A percentile compares a stretch with the other conserved stretches of the same genome.
phyloP scores from a whole-genome alignment of 177 flowering plant genomes.

The Telopea speciosissima region DNA sequence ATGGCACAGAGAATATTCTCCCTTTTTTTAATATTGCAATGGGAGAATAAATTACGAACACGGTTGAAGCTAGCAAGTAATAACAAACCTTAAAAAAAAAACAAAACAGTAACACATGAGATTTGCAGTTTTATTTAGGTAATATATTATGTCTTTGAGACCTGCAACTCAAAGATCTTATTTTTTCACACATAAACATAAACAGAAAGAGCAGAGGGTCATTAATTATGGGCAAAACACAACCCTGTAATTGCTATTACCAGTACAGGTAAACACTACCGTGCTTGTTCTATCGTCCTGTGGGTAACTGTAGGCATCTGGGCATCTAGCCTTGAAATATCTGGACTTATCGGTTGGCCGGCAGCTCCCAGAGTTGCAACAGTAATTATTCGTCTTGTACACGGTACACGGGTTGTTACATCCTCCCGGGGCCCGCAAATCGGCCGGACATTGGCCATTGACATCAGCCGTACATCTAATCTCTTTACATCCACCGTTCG shows the following conservation, averaged over 20 bases:
- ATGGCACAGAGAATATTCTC: no score
- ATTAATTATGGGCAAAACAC: conserved; percentile 7
- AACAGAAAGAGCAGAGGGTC: no score
- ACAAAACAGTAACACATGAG: no score
- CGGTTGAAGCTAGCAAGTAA: no score
- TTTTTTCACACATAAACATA: no score
- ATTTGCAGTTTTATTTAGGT: no score
- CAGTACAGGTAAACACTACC: not conserved
- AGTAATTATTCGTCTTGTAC: conserved; percentile 1
- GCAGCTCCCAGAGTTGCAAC: conserved; percentile 8
- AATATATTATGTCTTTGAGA: no score
- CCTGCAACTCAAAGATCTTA: no score
- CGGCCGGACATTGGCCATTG: conserved; percentile 10
- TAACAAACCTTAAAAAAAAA: no score
- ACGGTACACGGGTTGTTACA: conserved; percentile 12
- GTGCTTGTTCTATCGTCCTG: conserved; percentile 6
- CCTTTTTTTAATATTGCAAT: no score
- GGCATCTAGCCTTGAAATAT: no score
- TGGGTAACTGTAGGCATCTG: conserved; percentile 11
- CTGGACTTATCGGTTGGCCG: conserved; percentile 1
- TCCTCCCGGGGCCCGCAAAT: conserved; percentile 10
- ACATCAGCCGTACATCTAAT: conserved; percentile 6
- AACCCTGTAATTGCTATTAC: conserved; percentile 1
- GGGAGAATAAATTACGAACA: no score
- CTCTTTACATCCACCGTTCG: conserved; percentile 2